Percentiles rank a stretch among this genome's conserved stretches.
Conservation (phyloP, 2,329 filamentous ascomycete species). For the Cladosporium cucumerinum region DNA sequence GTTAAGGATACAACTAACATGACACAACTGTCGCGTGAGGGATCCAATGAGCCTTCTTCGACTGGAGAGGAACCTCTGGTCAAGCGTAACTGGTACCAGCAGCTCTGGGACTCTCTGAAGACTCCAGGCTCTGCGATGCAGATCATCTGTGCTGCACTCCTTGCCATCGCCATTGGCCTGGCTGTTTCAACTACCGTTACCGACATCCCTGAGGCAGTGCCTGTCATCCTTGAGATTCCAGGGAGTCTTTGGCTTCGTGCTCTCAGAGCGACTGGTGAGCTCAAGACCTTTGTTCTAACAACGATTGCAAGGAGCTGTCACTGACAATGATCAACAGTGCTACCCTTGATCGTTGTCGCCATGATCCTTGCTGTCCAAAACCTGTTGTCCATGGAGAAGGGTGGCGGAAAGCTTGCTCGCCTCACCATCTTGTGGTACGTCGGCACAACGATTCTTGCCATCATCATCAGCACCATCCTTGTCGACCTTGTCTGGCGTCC, state of each 20-base stretch:
- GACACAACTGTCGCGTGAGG: conserved; percentile 3
- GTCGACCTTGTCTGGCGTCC: conserved; percentile 48
- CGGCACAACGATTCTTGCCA: conserved; percentile 49
- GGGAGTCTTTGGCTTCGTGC: conserved; percentile 51
- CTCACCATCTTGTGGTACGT: conserved; percentile 50
- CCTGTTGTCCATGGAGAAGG: conserved; percentile 46
- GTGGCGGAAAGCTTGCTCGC: conserved; percentile 44
- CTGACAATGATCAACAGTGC: conserved; percentile 36
- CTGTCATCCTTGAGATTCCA: conserved; percentile 47
- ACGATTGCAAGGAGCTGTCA: conserved; percentile 16
- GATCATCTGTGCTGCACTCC: conserved; percentile 48
- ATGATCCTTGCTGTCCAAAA: conserved; percentile 52
- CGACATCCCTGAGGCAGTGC: conserved; percentile 43
- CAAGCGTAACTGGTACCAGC: conserved; percentile 22
- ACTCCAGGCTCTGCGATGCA: conserved; percentile 48
- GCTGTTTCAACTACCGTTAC: conserved; percentile 44
- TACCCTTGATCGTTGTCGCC: conserved; percentile 52
- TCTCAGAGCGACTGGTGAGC: conserved; percentile 45
- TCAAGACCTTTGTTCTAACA: conserved; percentile 19
- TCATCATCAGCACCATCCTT: conserved; percentile 47
- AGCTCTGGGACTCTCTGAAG: conserved; percentile 38
- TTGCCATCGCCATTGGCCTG: conserved; percentile 52
- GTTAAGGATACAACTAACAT: conserved; percentile 3
- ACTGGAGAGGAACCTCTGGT: not conserved
- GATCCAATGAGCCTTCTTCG: conserved; percentile 6